Evolutionary conservation across 352 stramenopile genomes (phyloP).

Genomic region (Thalassiosira mediterranea): DNA sequence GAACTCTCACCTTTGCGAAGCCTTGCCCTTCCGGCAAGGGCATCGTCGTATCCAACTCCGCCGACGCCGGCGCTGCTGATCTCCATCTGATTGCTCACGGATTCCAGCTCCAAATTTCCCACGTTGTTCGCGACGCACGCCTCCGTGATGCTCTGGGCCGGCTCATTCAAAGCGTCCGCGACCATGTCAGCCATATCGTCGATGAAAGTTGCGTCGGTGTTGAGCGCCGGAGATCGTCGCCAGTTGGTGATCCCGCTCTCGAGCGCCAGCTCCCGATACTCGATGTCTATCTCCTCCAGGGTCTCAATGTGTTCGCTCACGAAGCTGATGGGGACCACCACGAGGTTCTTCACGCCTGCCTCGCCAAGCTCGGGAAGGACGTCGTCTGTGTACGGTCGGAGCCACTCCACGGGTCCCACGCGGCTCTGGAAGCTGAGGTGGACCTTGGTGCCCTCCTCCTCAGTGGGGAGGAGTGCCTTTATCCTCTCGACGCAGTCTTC

Average conservation of each 20-base stretch:
- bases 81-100: conserved; percentile 56
- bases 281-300: conserved; percentile 99
- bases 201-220: conserved; percentile 94
- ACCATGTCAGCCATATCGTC: conserved; percentile 97
- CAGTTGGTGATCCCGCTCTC: conserved; percentile 94
- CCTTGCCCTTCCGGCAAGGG: conserved; percentile 37
- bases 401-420: conserved; percentile 97
- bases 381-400: conserved; percentile 96
- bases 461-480: conserved; percentile 65
- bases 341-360: conserved; percentile 93
- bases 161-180: conserved; percentile 88
- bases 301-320: conserved; percentile 99
- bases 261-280: conserved; percentile 96
- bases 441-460: conserved; percentile 71
- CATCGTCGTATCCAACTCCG: conserved; percentile 63
- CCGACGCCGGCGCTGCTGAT: conserved; percentile 64
- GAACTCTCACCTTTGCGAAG: conserved; percentile 50
- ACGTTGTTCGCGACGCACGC: conserved; percentile 82
- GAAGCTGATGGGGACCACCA: conserved; percentile 98
- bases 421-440: conserved; percentile 95
- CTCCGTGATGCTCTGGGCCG: conserved; percentile 78
- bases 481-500: conserved; percentile 85
- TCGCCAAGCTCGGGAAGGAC: conserved; percentile 91
- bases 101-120: conserved; percentile 63
- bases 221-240: conserved; percentile 93